Percentiles rank a stretch among this genome's conserved stretches.
These are phyloP conservation scores for Acacia melanoxylon DNA, from an alignment of 306 rosid species.

Conservation along the genomic window DNA sequence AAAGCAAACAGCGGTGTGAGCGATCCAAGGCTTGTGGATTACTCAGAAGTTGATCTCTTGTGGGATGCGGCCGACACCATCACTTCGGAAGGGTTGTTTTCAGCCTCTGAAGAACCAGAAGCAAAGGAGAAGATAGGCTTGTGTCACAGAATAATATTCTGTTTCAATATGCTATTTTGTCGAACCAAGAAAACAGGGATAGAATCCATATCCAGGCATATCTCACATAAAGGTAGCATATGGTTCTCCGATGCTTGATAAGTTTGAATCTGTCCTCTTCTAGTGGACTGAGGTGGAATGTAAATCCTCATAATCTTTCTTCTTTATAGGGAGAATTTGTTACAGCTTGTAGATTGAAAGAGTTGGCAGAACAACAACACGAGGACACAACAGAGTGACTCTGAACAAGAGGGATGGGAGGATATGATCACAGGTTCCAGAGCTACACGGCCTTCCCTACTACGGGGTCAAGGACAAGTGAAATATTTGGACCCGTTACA, in stretches of 20 bases:
- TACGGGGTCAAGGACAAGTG: not conserved
- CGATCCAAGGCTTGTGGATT: not conserved
- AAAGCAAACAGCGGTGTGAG: not conserved
- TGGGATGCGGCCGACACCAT: not conserved
- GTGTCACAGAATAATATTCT: constrained; percentile 36
- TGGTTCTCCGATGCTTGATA: constrained; percentile 27
- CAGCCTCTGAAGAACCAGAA: not conserved
- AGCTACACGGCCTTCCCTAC: constrained; percentile 27
- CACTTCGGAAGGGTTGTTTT: not conserved
- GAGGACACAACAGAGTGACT: not conserved
- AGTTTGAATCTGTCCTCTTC: constrained; percentile 24
- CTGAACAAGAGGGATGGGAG: constrained; percentile 39
- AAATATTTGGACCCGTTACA: not conserved
- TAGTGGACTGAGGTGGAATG: not conserved
- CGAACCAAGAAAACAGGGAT: constrained; percentile 16
- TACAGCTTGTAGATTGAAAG: not conserved
- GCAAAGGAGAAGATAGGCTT: not conserved
- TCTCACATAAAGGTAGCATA: constrained; percentile 24
- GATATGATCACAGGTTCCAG: constrained; percentile 26
- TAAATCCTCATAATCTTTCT: not conserved
- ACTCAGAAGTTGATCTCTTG: not conserved
- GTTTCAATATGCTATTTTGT: not conserved
- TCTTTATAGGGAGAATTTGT: constrained; percentile 2
- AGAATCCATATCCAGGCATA: constrained; percentile 24
- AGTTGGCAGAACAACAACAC: not conserved